Percentiles rank a stretch among this genome's conserved stretches.
Conservation (phyloP, 2,329 filamentous ascomycete genomes). For the Botryotinia calthae region DNA sequence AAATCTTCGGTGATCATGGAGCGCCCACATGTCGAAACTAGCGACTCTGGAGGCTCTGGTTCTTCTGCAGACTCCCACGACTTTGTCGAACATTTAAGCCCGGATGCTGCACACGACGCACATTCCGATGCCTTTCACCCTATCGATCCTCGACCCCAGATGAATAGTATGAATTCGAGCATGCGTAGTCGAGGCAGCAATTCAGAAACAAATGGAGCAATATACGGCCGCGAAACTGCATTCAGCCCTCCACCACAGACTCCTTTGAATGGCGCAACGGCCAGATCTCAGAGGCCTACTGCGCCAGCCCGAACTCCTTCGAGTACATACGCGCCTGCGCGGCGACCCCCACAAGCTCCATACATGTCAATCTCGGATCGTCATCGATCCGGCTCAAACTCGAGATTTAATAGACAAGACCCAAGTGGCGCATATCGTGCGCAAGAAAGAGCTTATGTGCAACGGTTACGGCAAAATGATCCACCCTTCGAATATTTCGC, state of each 20-base stretch:
- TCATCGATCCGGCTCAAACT: constrained; percentile 56
- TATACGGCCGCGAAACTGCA: constrained; percentile 28
- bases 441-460: constrained; percentile 92
- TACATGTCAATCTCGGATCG: constrained; percentile 44
- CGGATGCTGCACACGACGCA: constrained; percentile 26
- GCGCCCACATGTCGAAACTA: constrained; percentile 36
- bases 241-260: constrained; percentile 29
- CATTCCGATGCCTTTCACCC: constrained; percentile 28
- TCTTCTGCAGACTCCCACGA: constrained; percentile 30
- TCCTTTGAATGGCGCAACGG: constrained; percentile 47
- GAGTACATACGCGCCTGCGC: constrained; percentile 70
- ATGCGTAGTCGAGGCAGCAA: constrained; percentile 45
- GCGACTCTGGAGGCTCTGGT: constrained; percentile 46
- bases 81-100: constrained; percentile 32
- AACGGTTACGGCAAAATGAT: constrained; percentile 76
- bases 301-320: constrained; percentile 72
- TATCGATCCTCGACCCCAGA: constrained; percentile 32
- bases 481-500: constrained; percentile 47
- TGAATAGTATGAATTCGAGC: constrained; percentile 35
- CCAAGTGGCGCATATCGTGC: constrained; percentile 73
- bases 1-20: constrained; percentile 41
- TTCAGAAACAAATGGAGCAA: constrained; percentile 35
- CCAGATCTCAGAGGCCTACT: constrained; percentile 63
- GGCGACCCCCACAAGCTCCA: constrained; percentile 51
- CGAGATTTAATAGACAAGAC: constrained; percentile 56